Evolutionary conservation across 1,284 basidiomycete genomes (phyloP).

Genomic region (Mycosarcoma mackinlayi): DNA sequence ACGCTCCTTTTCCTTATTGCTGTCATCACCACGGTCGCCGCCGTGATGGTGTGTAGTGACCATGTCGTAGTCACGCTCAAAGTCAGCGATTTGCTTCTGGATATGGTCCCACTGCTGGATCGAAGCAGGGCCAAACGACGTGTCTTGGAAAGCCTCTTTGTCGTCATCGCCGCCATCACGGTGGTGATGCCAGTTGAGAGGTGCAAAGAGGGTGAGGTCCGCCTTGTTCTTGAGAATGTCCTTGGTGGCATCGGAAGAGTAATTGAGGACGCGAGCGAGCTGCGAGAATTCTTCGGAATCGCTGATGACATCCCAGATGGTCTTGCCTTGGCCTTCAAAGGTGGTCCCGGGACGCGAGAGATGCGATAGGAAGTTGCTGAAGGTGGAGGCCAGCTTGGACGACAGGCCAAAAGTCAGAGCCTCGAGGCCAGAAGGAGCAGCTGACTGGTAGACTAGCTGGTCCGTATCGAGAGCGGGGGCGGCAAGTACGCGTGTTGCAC

Average conservation of each 20-base stretch:
- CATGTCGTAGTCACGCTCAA: conserved; percentile 21
- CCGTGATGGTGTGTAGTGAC: conserved; percentile 7
- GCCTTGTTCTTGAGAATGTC: conserved; percentile 50
- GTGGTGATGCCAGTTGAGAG: conserved; percentile 57
- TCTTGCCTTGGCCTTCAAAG: conserved; percentile 28
- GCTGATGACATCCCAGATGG: conserved; percentile 56
- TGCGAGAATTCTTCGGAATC: conserved; percentile 44
- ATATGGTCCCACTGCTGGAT: conserved; percentile 40
- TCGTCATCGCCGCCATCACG: conserved; percentile 25
- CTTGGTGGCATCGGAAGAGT: conserved; percentile 53
- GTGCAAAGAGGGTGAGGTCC: conserved; percentile 54
- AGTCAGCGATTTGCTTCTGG: conserved; percentile 38
- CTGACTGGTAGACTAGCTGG: conserved; percentile 18
- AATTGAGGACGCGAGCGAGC: conserved; percentile 58
- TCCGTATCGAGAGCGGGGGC: conserved; percentile 28
- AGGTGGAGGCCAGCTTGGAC: conserved; percentile 29
- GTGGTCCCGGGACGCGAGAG: conserved; percentile 7
- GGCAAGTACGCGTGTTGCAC: conserved; percentile 11
- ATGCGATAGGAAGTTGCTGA: conserved; percentile 12
- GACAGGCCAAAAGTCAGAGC: conserved; percentile 26
- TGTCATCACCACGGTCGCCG: conserved; percentile 52
- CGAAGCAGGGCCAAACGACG: conserved; percentile 31
- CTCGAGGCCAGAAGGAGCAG: conserved; percentile 23
- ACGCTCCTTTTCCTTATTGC: conserved; percentile 73
- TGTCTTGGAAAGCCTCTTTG: conserved; percentile 15